Conservation (phyloP, 768 basidiomycete species). For the Tylopilus sp. region DNA sequence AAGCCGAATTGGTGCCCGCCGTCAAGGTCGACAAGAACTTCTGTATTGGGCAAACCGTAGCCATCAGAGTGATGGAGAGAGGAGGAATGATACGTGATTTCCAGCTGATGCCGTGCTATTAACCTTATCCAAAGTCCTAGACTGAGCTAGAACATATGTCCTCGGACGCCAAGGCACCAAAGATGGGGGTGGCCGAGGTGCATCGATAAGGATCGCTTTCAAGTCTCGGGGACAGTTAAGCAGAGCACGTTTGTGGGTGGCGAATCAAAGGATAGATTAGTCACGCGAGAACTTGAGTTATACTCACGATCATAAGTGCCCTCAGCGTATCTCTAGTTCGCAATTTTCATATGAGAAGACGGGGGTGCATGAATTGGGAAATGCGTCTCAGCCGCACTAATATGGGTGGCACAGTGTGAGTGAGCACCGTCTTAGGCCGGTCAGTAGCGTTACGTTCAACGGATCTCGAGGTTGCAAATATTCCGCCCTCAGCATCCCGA, state of each 20-base stretch:
- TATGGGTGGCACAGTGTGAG: constrained; percentile 22
- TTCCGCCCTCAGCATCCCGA: constrained; percentile 21
- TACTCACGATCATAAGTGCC: constrained; percentile 22
- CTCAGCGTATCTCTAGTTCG: constrained; percentile 9
- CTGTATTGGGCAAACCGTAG: constrained; percentile 1
- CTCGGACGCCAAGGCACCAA: constrained; percentile 16
- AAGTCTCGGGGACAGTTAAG: constrained; percentile 9
- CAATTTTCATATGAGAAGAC: constrained; percentile 4
- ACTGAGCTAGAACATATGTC: constrained; percentile 8
- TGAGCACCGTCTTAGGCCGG: constrained; percentile 18
- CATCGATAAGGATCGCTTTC: constrained; percentile 31
- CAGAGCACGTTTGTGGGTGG: constrained; percentile 10
- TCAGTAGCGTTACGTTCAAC: constrained; percentile 8
- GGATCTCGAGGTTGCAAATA: constrained; percentile 22
- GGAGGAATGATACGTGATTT: constrained; percentile 13
- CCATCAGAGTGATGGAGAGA: constrained; percentile 11
- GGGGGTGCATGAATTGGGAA: constrained; percentile 9
- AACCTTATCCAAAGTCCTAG: constrained; percentile 19
- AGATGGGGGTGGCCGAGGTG: constrained; percentile 19
- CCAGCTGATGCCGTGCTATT: constrained; percentile 7
- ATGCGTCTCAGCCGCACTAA: constrained; percentile 24
- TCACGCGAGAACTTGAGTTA: constrained; percentile 14
- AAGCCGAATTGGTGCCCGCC: constrained; percentile 9
- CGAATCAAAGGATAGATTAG: constrained; percentile 13
- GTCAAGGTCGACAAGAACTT: not conserved